A percentile compares a stretch with the other conserved stretches of the same genome.
phyloP scores from a whole-genome alignment of 176 grass and related monocot genomes.

The Eleusine coracana region DNA sequence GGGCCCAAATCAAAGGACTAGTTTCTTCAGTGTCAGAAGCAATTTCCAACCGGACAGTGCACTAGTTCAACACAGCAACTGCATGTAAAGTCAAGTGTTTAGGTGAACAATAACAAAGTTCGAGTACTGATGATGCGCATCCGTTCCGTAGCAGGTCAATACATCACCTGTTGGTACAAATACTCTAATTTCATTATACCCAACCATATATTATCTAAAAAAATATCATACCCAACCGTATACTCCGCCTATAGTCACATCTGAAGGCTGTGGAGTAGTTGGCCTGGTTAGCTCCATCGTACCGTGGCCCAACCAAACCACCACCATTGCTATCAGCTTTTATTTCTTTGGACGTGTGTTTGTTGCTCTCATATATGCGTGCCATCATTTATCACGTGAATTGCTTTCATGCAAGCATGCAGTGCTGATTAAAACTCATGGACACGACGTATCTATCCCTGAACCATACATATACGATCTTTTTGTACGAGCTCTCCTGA shows the following conservation, averaged over 20 bases:
- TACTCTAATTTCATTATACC: neutral
- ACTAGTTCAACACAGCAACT: neutral
- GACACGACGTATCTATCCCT: no score
- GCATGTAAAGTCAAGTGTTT: neutral
- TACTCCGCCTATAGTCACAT: neutral
- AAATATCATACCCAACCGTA: no score
- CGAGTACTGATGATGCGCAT: neutral
- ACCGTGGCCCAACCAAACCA: conserved; percentile 14
- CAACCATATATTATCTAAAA: no score
- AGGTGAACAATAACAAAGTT: conserved; percentile 10
- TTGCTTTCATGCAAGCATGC: neutral
- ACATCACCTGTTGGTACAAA: neutral
- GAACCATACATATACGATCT: neutral
- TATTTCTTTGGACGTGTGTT: neutral
- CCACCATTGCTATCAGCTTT: neutral
- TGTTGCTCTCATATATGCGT: neutral
- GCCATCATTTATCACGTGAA: conserved; percentile 11
- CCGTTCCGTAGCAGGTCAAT: neutral
- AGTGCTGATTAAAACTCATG: neutral
- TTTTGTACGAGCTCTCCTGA: neutral
- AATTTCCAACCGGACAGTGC: conserved; percentile 1
- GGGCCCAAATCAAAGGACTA: neutral
- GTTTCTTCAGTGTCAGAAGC: neutral
- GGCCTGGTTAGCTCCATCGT: neutral
- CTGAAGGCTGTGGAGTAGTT: neutral